phyloP scores from a whole-genome alignment of 306 rosid species.

The Crotalaria pallida region DNA sequence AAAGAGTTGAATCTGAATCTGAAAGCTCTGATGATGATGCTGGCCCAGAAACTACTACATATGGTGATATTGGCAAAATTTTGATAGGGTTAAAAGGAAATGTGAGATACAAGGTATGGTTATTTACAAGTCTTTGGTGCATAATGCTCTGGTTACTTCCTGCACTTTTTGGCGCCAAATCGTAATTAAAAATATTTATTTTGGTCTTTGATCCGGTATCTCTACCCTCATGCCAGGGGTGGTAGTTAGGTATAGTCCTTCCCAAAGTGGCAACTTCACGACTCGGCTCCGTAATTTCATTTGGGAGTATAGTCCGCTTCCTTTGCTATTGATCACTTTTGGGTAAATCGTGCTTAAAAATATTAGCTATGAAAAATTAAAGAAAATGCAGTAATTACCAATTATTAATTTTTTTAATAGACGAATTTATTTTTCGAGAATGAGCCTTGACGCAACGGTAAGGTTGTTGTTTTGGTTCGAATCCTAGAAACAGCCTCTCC shows the following conservation, averaged over 20 bases:
- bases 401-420: too few species aligned
- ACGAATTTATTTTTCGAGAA: too few species aligned
- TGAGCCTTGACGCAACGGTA: too few species aligned
- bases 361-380: conserved; percentile 1
- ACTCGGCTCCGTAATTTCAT: too few species aligned
- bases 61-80: conserved; percentile 43
- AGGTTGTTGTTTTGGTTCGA: too few species aligned
- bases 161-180: not conserved
- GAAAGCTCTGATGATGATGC: conserved; percentile 62
- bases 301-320: too few species aligned
- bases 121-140: conserved; percentile 6
- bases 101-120: conserved; percentile 66
- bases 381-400: conserved; percentile 3
- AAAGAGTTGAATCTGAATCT: conserved; percentile 36
- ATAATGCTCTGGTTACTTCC: conserved; percentile 8
- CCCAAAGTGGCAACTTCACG: too few species aligned
- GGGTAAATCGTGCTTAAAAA: not conserved
- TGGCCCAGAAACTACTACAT: conserved; percentile 29
- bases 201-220: too few species aligned
- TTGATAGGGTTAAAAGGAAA: conserved; percentile 48
- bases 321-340: too few species aligned
- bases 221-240: too few species aligned
- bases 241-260: too few species aligned
- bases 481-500: too few species aligned
- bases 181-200: not conserved